These are phyloP conservation scores for Barnettozyma populi DNA, from an alignment of 805 yeast genomes.

Conservation along the genomic window DNA sequence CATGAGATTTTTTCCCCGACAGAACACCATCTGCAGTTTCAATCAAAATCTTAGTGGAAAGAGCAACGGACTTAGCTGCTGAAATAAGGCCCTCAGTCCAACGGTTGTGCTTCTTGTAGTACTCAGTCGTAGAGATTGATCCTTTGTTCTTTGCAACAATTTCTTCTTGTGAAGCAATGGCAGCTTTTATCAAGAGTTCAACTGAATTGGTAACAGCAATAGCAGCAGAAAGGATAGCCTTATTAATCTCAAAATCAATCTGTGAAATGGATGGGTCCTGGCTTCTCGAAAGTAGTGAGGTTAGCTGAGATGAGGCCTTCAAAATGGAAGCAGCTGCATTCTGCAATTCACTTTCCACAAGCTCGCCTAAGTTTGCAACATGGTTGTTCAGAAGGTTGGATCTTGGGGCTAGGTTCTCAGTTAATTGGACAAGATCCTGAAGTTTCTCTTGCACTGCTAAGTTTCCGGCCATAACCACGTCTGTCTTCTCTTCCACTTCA, in stretches of 20 bases:
- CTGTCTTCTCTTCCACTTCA: conserved; percentile 62
- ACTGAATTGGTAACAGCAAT: conserved; percentile 77
- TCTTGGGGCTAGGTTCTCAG: conserved; percentile 52
- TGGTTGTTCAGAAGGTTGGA: conserved; percentile 25
- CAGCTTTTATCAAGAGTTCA: conserved; percentile 62
- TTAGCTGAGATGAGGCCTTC: conserved; percentile 57
- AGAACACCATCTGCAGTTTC: conserved; percentile 84
- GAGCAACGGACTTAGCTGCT: conserved; percentile 84
- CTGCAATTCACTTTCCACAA: conserved; percentile 69
- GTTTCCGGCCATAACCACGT: conserved; percentile 70
- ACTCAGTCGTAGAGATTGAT: conserved; percentile 58
- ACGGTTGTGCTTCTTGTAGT: conserved; percentile 79
- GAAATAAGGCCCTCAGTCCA: conserved; percentile 94
- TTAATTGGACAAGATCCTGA: conserved; percentile 48
- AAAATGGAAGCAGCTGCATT: conserved; percentile 67
- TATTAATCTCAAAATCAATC: conserved; percentile 63
- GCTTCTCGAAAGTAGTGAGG: conserved; percentile 41
- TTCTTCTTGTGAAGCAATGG: conserved; percentile 77
- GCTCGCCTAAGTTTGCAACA: conserved; percentile 55
- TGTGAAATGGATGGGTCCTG: conserved; percentile 47
- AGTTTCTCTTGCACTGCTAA: conserved; percentile 67
- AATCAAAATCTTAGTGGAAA: conserved; percentile 74
- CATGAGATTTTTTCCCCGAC: conserved; percentile 57
- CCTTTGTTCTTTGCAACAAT: conserved; percentile 72
- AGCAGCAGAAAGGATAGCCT: conserved; percentile 72